Evolutionary conservation across 2,329 filamentous ascomycete species (phyloP).

Genomic region (Hypomyces perniciosus): DNA sequence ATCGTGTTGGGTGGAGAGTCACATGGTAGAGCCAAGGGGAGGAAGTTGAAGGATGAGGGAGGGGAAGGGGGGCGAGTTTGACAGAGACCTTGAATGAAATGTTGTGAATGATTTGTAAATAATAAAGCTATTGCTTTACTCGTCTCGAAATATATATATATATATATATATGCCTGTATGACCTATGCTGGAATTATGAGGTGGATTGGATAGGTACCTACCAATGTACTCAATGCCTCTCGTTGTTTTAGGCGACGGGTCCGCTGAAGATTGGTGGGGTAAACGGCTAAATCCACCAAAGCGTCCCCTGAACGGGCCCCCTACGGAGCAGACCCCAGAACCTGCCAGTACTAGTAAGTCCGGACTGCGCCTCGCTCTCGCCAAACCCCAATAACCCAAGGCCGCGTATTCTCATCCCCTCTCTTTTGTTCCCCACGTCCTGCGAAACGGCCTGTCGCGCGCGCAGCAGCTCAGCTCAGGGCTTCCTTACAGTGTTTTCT

Average conservation of each 20-base stretch:
- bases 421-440: conserved; percentile 7
- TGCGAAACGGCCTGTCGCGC: conserved; percentile 2
- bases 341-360: too few species aligned
- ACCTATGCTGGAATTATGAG: not conserved
- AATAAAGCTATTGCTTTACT: too few species aligned
- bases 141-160: too few species aligned
- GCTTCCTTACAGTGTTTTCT: not conserved
- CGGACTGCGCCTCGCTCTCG: conserved; percentile 8
- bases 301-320: not conserved
- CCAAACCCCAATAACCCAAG: conserved; percentile 6
- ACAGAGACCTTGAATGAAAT: not conserved
- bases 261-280: conserved; percentile 12
- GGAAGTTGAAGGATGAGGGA: not conserved
- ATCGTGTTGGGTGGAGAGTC: conserved; percentile 33
- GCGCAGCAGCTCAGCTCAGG: not conserved
- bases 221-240: too few species aligned
- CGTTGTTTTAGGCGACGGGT: not conserved
- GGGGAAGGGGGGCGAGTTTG: too few species aligned
- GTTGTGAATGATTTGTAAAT: not conserved
- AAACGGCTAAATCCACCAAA: not conserved
- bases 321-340: too few species aligned
- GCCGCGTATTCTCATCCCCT: conserved; percentile 10
- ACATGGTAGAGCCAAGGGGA: conserved; percentile 22
- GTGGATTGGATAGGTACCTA: not conserved
- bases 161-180: too few species aligned